Evolutionary conservation across 129 eudicot species (phyloP).

Genomic region (Scalesia atractyloides): DNA sequence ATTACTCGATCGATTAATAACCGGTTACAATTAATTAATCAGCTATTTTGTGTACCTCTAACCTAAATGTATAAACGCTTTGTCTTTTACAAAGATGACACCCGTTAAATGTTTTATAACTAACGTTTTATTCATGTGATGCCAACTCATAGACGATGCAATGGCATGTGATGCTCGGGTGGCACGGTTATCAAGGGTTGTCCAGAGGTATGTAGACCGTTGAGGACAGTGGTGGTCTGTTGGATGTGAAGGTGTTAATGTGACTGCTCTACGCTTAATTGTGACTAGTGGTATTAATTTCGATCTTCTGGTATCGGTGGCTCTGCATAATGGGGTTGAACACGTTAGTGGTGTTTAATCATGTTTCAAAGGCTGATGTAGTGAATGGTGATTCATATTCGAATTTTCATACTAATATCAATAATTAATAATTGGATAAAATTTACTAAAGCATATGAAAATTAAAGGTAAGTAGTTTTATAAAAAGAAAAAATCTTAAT

Average conservation of each 20-base stretch:
- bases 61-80: no score
- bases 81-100: no score
- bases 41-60: no score
- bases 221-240: conserved; percentile 8
- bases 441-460: no score
- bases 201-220: background rate
- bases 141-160: background rate
- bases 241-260: background rate
- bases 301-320: background rate
- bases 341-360: background rate
- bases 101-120: no score
- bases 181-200: background rate
- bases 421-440: no score
- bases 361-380: background rate
- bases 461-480: no score
- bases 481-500: no score
- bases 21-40: no score
- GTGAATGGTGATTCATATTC: background rate
- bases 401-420: no score
- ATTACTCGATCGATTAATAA: no score
- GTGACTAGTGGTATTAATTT: background rate
- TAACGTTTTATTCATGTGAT: no score
- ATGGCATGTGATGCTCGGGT: conserved; percentile 8
- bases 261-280: background rate
- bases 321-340: background rate